Evolutionary conservation across 192 early-diverging fungal species (phyloP), one percentile per base, ranked within the genome.

Genomic region (Linnemannia schmuckeri): DNA sequence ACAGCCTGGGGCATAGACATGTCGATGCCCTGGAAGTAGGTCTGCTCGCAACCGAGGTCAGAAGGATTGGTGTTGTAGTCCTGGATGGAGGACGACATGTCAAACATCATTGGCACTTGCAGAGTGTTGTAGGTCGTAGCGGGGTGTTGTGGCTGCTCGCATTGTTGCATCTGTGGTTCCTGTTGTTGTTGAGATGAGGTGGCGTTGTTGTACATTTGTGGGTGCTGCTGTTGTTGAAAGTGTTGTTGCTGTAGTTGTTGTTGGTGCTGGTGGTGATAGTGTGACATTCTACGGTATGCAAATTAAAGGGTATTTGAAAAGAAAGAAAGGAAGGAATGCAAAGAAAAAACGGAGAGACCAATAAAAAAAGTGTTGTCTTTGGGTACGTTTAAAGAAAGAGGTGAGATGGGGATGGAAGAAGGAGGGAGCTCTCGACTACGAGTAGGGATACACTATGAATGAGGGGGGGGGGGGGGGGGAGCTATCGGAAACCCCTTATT

Each of bases 21-120:
- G 15, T 13, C 47, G 3, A 82, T 6, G 37, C 70, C 55, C 30
- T 70, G 46, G 20, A 76, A 38, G 75, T 82, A 72, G 47, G 8
- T 69, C 20, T 40, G 57, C n/a, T 41, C 72, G 37, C 70, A 78
- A 5, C 69, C 69, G 8, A 72, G n/a, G 18, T 78, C 69, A 18
- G 54, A 55, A 4, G 66, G 35, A 30, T n/a, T 46, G 30, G 42
- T 55, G 42, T 46, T 74, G 41, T 77, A 69, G 54, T 49, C 35
- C 38, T 15, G 42, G 6, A 71, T 52, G 55, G 12, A 35, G 57
- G 66, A 42, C 1, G 76, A 47, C 40, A 78, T 78, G 46, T 40
- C 54, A n/a, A 78, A 57, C 68, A 78, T 74, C 55, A 74, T 63
- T 47, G 76, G 75, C n/a, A 78, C 13, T 44, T 82, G 81, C 3